A percentile compares a stretch with the other conserved stretches of the same genome.
phyloP scores from a whole-genome alignment of 2,329 filamentous ascomycete species.

The Penicillium expansum region DNA sequence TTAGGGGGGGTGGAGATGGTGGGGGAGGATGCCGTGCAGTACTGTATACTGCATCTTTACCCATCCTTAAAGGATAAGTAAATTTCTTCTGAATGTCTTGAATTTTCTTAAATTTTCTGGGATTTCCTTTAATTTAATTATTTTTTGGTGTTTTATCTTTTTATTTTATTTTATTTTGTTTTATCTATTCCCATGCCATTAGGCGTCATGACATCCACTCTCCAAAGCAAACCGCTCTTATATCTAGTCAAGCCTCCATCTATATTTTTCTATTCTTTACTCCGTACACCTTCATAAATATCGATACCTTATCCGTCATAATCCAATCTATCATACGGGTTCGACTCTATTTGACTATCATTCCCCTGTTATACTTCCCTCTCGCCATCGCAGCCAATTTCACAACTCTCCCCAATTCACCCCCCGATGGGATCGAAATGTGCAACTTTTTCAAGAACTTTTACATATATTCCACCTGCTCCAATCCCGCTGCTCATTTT shows the following conservation, averaged over 20 bases:
- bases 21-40: conserved; percentile 9
- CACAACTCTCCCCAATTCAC: not conserved
- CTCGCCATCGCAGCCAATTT: not conserved
- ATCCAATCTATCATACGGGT: not conserved
- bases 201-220: conserved; percentile 2
- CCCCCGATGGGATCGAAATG: conserved; percentile 39
- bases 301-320: not conserved
- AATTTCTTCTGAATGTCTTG: not conserved
- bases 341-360: not conserved
- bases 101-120: not conserved
- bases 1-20: conserved; percentile 11
- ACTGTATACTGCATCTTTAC: conserved; percentile 14
- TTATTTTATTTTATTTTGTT: not conserved
- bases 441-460: conserved; percentile 70
- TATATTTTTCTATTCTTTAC: not conserved
- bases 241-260: conserved; percentile 5
- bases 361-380: not conserved
- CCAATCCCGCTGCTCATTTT: conserved; percentile 68
- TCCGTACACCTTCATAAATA: not conserved
- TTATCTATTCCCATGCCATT: conserved; percentile 2
- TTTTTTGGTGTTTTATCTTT: not conserved
- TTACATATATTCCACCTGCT: conserved; percentile 71
- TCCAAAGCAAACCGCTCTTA: not conserved
- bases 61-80: not conserved
- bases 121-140: not conserved